Evolutionary conservation across 2,329 filamentous ascomycete genomes (phyloP).

Genomic region (Cordyceps fumosorosea): DNA sequence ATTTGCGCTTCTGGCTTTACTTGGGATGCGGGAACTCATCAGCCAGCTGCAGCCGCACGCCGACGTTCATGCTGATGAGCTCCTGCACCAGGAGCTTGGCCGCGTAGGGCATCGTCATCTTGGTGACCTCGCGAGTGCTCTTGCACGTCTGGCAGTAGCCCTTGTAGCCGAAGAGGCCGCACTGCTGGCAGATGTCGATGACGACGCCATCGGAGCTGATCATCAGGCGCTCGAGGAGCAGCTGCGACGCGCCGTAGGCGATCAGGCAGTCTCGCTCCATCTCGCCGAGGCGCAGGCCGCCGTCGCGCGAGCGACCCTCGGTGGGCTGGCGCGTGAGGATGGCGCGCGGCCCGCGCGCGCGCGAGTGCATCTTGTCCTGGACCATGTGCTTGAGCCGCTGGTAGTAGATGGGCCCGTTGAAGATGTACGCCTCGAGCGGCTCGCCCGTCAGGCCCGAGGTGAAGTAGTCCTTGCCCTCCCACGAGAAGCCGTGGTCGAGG

Average conservation of each 20-base stretch:
- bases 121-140: conserved; percentile 74
- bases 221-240: conserved; percentile 91
- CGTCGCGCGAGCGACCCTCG: conserved; percentile 87
- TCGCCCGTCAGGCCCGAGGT: conserved; percentile 95
- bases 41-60: conserved; percentile 79
- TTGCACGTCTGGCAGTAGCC: conserved; percentile 93
- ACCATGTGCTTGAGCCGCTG: conserved; percentile 99
- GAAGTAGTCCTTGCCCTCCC: conserved; percentile 95
- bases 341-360: conserved; percentile 80
- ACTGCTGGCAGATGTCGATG: conserved; percentile 89
- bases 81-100: conserved; percentile 96
- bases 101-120: conserved; percentile 96
- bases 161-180: conserved; percentile 91
- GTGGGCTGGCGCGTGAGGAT: conserved; percentile 94
- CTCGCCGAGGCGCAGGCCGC: conserved; percentile 87
- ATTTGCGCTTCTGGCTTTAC: conserved; percentile 16
- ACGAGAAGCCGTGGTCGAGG: conserved; percentile 84
- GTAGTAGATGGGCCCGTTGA: conserved; percentile 98
- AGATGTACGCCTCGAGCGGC: conserved; percentile 89
- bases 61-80: conserved; percentile 97
- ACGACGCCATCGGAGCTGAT: conserved; percentile 83
- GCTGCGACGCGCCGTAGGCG: conserved; percentile 88
- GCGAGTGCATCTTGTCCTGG: conserved; percentile 98
- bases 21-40: conserved; percentile 79
- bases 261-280: conserved; percentile 99